These are phyloP conservation scores for Irpex rosettiformis DNA, from an alignment of 1,284 basidiomycete genomes.

Conservation along the genomic window DNA sequence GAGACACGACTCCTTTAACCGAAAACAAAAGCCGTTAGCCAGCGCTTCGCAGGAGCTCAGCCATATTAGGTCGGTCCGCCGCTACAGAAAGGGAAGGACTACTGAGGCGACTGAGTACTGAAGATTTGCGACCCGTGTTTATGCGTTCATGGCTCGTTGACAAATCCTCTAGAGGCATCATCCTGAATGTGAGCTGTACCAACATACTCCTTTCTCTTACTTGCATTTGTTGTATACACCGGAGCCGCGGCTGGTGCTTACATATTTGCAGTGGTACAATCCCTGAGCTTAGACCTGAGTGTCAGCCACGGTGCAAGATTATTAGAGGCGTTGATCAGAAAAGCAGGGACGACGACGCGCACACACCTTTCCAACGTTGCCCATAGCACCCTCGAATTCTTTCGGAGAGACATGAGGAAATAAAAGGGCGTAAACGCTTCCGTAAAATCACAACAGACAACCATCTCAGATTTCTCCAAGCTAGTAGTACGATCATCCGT, in stretches of 20 bases:
- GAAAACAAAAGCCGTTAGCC: not conserved
- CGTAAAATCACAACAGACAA: not conserved
- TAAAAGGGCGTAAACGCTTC: not conserved
- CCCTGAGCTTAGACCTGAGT: not conserved
- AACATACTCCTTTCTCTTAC: no score
- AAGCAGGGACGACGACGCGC: not conserved
- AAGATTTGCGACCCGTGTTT: not conserved
- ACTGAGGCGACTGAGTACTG: no score
- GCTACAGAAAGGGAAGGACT: not conserved
- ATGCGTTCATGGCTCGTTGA: not conserved
- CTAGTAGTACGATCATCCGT: not conserved
- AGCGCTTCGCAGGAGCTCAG: not conserved
- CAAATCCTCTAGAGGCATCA: not conserved
- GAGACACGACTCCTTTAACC: not conserved
- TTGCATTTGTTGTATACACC: no score
- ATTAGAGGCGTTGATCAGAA: not conserved
- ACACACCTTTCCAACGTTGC: not conserved
- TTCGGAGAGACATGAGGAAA: not conserved
- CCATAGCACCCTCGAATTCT: not conserved
- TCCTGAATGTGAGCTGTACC: not conserved
- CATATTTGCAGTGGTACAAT: not conserved
- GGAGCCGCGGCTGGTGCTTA: not conserved
- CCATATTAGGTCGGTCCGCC: not conserved
- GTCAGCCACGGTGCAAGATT: not conserved
- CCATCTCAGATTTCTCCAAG: not conserved